Conservation (phyloP, 345 rosid species). For the Syzygium grande region DNA sequence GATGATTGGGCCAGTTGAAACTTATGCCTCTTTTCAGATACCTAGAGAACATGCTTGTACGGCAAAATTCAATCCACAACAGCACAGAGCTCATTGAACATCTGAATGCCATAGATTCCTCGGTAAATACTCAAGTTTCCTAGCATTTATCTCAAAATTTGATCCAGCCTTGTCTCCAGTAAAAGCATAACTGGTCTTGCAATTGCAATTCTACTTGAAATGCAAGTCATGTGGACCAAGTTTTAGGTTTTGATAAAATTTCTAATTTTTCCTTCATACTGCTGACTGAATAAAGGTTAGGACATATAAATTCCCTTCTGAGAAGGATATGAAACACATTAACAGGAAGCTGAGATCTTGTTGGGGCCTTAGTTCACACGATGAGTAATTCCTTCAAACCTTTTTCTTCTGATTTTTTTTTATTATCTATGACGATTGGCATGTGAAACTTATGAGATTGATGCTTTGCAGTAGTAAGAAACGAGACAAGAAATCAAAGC, state of each 20-base stretch:
- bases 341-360: conserved; percentile 89
- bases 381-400: conserved; percentile 43
- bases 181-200: background rate
- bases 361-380: conserved; percentile 76
- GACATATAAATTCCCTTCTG: conserved; percentile 68
- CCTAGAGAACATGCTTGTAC: conserved; percentile 39
- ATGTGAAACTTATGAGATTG: background rate
- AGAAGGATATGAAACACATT: conserved; percentile 95
- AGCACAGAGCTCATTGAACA: conserved; percentile 43
- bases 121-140: conserved; percentile 29
- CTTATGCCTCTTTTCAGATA: conserved; percentile 40
- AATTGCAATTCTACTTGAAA: background rate
- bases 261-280: background rate
- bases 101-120: conserved; percentile 44
- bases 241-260: background rate
- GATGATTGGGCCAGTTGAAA: background rate
- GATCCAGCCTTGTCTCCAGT: background rate
- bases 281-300: conserved; percentile 30
- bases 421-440: background rate
- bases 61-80: conserved; percentile 46
- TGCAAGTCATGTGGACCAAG: background rate
- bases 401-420: background rate
- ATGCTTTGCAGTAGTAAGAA: conserved; percentile 48
- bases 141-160: background rate
- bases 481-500: conserved; percentile 88